Base-by-base conservation (phyloP, 116 monocot species). In the Zostera marina region DNA sequence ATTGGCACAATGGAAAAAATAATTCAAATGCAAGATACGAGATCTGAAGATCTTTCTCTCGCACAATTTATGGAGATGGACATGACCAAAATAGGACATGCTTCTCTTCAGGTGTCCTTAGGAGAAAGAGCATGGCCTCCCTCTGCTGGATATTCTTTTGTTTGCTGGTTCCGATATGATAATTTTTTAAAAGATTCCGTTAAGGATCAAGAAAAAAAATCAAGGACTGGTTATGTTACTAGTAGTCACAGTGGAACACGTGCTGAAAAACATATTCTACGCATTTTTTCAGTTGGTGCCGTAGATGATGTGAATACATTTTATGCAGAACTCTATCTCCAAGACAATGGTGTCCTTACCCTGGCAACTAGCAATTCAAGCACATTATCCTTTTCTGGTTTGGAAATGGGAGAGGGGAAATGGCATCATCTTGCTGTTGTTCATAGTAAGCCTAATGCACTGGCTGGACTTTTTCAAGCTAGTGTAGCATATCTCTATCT, bases 91-190 rank as follows among this genome's bases (percentile, higher is more conserved):
- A 73, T 73, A 42, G 99, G 99, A 14, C 74, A 99, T 79, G 84
- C 87, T 56, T 91, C 91, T 66, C 65, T 99, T 62, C 99, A 99
- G 41, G 91, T 99, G 19, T 84, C 91, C 22, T 72, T 99, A 57
- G 99, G 99, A 56, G 99, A 99, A 70, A 90, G 99, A 72, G 84
- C 85, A 23, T 99, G 99, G 99, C 99, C 99, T 72, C 99, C 99
- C 61, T 79, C 84, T 77, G 91, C 91, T 65, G 99, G 99, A 25
- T 99, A 99, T 78, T 91, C 99, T 26, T 99, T 99, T 71, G 81
- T 87, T 56, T 91, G 99, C 57, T 99, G 99, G 99, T 99, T 99
- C 72, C 91, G 84, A 65, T 87, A 74, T 66, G 68, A 55, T 0
- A 85, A 76, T 58, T 74, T 87, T 22, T 66, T 73, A 5, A 99